These are phyloP conservation scores for Boletus pseudopeckii DNA, from an alignment of 768 basidiomycete genomes.

Conservation along the genomic window DNA sequence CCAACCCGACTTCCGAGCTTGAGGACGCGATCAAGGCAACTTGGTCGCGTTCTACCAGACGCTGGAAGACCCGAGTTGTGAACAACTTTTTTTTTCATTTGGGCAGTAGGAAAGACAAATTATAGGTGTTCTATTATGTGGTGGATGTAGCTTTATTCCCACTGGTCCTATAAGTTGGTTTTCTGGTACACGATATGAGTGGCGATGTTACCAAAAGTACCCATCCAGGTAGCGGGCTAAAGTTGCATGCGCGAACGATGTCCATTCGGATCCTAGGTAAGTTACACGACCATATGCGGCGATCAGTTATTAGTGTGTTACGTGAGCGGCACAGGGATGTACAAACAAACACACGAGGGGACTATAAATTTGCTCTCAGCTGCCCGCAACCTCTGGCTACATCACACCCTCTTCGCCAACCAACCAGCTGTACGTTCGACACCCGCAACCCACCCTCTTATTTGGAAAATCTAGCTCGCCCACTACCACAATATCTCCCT, in stretches of 20 bases:
- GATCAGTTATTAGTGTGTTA: background rate
- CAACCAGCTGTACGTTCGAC: background rate
- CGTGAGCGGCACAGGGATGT: conserved; percentile 5
- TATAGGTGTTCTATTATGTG: background rate
- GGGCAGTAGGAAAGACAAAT: conserved; percentile 1
- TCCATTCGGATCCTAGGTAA: too few species aligned
- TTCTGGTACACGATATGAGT: background rate
- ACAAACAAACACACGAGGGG: conserved; percentile 24
- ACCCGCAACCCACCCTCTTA: conserved; percentile 4
- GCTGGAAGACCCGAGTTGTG: conserved; percentile 9
- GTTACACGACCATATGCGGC: too few species aligned
- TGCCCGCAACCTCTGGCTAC: background rate
- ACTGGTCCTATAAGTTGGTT: background rate
- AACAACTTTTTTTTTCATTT: conserved; percentile 11
- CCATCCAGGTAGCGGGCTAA: background rate
- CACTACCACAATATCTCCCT: conserved; percentile 29
- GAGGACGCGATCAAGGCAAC: conserved; percentile 21
- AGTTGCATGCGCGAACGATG: too few species aligned
- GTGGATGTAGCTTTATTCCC: background rate
- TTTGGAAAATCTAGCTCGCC: background rate
- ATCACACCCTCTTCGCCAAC: background rate
- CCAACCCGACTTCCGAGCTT: conserved; percentile 20
- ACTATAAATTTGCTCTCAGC: conserved; percentile 25
- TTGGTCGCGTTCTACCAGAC: conserved; percentile 14
- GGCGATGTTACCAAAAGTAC: conserved; percentile 1